Base-by-base conservation (phyloP, 331 rosid genomes). In the Quercus lobata region DNA sequence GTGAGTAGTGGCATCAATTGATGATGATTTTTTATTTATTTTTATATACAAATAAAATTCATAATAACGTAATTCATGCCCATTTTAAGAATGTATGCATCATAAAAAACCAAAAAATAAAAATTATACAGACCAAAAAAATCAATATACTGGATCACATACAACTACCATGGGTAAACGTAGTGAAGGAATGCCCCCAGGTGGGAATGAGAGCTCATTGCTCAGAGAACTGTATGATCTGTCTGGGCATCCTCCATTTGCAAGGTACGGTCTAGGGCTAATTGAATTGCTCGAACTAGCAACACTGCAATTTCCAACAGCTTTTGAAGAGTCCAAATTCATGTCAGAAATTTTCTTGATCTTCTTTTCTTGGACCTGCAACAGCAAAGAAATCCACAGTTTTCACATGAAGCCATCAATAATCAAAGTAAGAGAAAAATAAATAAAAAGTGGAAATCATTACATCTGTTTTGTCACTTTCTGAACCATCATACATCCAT, bases 321-420 rank as follows among this genome's bases (percentile, higher is more conserved):
- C 83, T 83, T 86, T 94, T 4, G 90, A 85, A 75, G 93, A 84
- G 74, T 94, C 98, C 78, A 94, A 54, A 79, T 92, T 94, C 94
- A 91, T 91, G 55, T 89, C 93, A 66, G 97, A 86, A 78, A 94
- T 83, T 87, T 91, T 94, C 91, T 91, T 94, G 79, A 94, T 87
- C 92, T 94, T 92, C 89, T 94, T 94, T 87, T 94, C 98, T 88
- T 94, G 98, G 77, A 94, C 97, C 98, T 94, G 87, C 72, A 52
- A 35, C 68, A 66, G 73, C 55, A 74, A 46, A 69, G 60, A 32
- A 37, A 84, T 77, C 37, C 84, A 79, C 63, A 30, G 29, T 2
- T 49, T 76, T 78, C 35, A 54, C 57, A 75, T 69, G 55, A 35
- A 75, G 73, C 27, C 72, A 81, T 61, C 75, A 74, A 82, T 61